Conservation (phyloP, 805 yeast species). For the Starmera amethionina region DNA sequence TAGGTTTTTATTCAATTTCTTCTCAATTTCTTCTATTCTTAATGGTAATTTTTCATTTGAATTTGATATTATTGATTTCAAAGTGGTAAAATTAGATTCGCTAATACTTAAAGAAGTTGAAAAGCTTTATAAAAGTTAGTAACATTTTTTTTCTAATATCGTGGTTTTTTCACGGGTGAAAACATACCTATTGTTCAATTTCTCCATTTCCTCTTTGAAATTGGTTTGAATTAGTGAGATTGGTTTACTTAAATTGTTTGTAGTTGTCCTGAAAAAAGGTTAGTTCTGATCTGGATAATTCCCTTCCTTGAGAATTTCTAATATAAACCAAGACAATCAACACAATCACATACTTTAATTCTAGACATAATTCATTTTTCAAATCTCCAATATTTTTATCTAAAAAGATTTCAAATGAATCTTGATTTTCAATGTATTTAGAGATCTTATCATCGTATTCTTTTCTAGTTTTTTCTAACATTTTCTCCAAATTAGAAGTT, state of each 20-base stretch:
- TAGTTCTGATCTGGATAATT: not conserved
- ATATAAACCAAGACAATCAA: too few species aligned
- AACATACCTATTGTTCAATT: constrained; percentile 2
- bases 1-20: too few species aligned
- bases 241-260: not conserved
- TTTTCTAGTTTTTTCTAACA: constrained; percentile 10
- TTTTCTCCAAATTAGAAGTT: constrained; percentile 19
- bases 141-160: too few species aligned
- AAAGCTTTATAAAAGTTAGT: too few species aligned
- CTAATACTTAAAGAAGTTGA: too few species aligned
- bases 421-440: not conserved
- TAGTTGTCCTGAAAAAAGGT: not conserved
- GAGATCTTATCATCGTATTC: constrained; percentile 7
- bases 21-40: too few species aligned
- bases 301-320: too few species aligned
- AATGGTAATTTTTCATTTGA: too few species aligned
- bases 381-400: constrained; percentile 1
- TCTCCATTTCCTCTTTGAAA: constrained; percentile 4
- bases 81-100: too few species aligned
- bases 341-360: not conserved
- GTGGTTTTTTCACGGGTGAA: too few species aligned
- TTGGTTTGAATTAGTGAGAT: not conserved
- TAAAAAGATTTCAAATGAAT: not conserved
- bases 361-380: not conserved
- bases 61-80: too few species aligned